Percentiles rank a stretch among this genome's conserved stretches.
Conservation (phyloP, 2,329 filamentous ascomycete species). For the Neonectria punicea region DNA sequence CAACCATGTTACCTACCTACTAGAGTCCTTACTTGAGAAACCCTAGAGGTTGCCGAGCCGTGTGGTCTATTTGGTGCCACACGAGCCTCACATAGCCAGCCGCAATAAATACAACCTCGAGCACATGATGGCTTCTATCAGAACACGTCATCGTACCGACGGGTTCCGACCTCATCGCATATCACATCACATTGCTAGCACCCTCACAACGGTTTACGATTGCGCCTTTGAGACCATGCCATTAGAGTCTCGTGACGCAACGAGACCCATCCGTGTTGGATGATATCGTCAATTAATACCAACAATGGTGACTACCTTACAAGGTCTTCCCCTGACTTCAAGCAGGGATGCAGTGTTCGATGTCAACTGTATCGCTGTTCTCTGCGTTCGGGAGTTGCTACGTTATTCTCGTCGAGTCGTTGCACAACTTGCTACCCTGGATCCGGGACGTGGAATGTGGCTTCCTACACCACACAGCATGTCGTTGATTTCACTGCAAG, state of each 20-base stretch:
- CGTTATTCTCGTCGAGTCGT: conserved; percentile 20
- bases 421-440: conserved; percentile 10
- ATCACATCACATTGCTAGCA: neutral
- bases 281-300: neutral
- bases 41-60: neutral
- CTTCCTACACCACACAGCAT: conserved; percentile 11
- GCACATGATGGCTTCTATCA: neutral
- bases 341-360: neutral
- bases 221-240: neutral
- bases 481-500: neutral
- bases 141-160: neutral
- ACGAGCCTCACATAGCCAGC: neutral
- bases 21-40: neutral
- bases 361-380: conserved; percentile 24
- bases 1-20: neutral
- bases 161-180: neutral
- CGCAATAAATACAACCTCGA: neutral
- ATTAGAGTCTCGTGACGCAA: neutral
- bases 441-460: conserved; percentile 1
- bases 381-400: conserved; percentile 26
- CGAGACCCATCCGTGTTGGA: neutral
- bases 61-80: neutral
- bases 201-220: neutral
- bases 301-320: neutral
- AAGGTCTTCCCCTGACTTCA: neutral